A percentile compares a stretch with the other conserved stretches of the same genome.
These are phyloP conservation scores for Dothiorella sarmentorum DNA, from an alignment of 2,329 filamentous ascomycete genomes.

Conservation along the genomic window DNA sequence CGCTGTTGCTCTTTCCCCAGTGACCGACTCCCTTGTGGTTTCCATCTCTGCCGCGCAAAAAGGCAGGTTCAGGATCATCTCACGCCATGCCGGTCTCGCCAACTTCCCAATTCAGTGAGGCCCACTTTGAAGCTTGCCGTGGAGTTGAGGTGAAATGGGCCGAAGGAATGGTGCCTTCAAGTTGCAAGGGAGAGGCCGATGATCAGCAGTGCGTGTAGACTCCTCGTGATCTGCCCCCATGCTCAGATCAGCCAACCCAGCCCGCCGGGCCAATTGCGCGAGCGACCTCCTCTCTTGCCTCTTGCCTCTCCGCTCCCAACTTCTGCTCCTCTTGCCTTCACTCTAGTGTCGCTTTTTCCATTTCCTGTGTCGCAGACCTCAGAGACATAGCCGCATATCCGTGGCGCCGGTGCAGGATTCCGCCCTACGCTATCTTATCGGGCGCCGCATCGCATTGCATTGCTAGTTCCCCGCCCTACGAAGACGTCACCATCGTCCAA, in stretches of 20 bases:
- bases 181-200: no score
- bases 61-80: no score
- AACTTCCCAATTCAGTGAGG: no score
- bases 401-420: slow-evolving; percentile 10
- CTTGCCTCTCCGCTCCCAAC: background rate
- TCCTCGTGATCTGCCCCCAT: slow-evolving; percentile 12
- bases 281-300: background rate
- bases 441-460: background rate
- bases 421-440: slow-evolving; percentile 14
- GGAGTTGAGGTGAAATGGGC: no score
- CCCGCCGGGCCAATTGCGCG: slow-evolving; percentile 1
- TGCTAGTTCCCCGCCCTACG: background rate
- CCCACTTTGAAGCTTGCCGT: no score
- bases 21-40: no score
- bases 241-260: background rate
- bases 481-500: background rate
- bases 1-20: background rate
- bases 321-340: background rate
- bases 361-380: background rate
- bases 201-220: background rate
- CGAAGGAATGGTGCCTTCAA: no score
- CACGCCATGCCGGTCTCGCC: no score
- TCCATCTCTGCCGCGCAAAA: no score
- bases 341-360: background rate
- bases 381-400: background rate